Conservation (phyloP, 768 basidiomycete species). For the Melanogaster broomeanus region DNA sequence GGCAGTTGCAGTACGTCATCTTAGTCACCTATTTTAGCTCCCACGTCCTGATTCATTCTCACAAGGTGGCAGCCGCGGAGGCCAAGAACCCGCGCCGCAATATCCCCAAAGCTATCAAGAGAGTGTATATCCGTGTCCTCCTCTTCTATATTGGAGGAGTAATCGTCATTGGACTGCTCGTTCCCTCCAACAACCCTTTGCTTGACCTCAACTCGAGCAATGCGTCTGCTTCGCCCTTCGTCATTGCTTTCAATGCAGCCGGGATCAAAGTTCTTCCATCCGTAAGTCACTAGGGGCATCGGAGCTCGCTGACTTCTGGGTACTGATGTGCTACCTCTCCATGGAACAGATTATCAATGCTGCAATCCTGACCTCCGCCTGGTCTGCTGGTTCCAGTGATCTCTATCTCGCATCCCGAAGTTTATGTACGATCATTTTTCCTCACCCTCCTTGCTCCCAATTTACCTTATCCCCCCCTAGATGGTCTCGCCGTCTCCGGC, state of each 20-base stretch:
- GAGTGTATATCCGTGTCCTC: slow-evolving; percentile 48
- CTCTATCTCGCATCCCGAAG: slow-evolving; percentile 41
- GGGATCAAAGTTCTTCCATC: slow-evolving; percentile 62
- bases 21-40: not conserved
- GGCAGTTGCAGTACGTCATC: slow-evolving; percentile 39
- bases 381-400: slow-evolving; percentile 44
- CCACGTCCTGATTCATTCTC: not conserved
- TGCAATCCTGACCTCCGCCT: slow-evolving; percentile 44
- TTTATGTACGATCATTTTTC: slow-evolving; percentile 29
- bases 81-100: slow-evolving; percentile 50
- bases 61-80: slow-evolving; percentile 46
- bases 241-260: slow-evolving; percentile 55
- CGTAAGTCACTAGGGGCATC: slow-evolving; percentile 22
- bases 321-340: not conserved
- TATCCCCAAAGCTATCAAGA: slow-evolving; percentile 40
- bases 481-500: slow-evolving; percentile 53
- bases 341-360: slow-evolving; percentile 36
- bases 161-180: slow-evolving; percentile 50
- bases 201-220: slow-evolving; percentile 39
- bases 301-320: not conserved
- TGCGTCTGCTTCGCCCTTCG: slow-evolving; percentile 54
- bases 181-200: slow-evolving; percentile 45
- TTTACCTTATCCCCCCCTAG: slow-evolving; percentile 33
- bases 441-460: not conserved
- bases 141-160: slow-evolving; percentile 41